Evolutionary conservation across 2,329 filamentous ascomycete genomes (phyloP).

Genomic region (Aspergillus jensenii): DNA sequence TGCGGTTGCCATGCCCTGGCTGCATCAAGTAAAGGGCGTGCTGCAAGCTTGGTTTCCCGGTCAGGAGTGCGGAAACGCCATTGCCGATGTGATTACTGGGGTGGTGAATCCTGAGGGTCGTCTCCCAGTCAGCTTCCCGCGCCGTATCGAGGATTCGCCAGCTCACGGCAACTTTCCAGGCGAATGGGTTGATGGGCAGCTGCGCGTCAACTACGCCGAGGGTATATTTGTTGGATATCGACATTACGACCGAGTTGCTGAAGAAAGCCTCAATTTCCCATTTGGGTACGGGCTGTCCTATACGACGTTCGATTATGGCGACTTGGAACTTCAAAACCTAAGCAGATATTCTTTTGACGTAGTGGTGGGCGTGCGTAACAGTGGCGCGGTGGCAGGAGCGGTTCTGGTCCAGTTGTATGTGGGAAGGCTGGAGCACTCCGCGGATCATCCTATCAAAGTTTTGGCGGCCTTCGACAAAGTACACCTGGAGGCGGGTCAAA

Average conservation of each 20-base stretch:
- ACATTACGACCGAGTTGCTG: neutral
- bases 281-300: conserved; percentile 3
- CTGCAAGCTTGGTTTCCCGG: conserved; percentile 1
- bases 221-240: conserved; percentile 2
- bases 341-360: too few relatives aligned
- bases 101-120: neutral
- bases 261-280: neutral
- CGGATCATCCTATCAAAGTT: too few relatives aligned
- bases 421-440: too few relatives aligned
- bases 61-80: neutral
- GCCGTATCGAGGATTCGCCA: neutral
- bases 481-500: too few relatives aligned
- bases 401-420: too few relatives aligned
- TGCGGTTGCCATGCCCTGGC: conserved; percentile 4
- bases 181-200: too few relatives aligned
- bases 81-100: conserved; percentile 1
- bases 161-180: neutral
- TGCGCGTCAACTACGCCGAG: conserved; percentile 1
- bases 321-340: too few relatives aligned
- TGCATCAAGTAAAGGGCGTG: neutral
- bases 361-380: too few relatives aligned
- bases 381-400: too few relatives aligned
- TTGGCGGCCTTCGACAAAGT: too few relatives aligned
- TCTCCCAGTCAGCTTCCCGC: neutral
- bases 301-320: conserved; percentile 3